phyloP scores from a whole-genome alignment of 2,329 filamentous ascomycete genomes.

The Cadophora malorum region DNA sequence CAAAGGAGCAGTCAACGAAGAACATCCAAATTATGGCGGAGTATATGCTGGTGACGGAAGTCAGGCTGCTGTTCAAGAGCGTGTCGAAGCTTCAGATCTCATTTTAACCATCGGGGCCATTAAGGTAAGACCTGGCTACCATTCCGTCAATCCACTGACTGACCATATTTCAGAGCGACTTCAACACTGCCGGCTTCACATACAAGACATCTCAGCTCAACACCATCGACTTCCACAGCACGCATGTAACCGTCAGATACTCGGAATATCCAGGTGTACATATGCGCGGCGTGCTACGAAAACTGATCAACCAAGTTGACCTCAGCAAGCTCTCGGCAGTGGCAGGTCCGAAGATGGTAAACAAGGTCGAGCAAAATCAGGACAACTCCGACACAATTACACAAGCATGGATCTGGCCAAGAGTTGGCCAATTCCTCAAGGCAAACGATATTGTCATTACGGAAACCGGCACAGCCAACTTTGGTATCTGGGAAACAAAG shows the following conservation, averaged over 20 bases:
- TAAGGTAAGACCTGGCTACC: slow-evolving; percentile 48
- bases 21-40: slow-evolving; percentile 76
- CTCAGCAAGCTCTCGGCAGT: slow-evolving; percentile 62
- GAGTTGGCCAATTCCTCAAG: slow-evolving; percentile 73
- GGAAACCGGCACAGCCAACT: slow-evolving; percentile 87
- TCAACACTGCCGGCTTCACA: slow-evolving; percentile 84
- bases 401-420: slow-evolving; percentile 80
- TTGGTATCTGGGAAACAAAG: slow-evolving; percentile 84
- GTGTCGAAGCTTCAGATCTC: slow-evolving; percentile 73
- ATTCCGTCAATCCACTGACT: slow-evolving; percentile 7
- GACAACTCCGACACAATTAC: slow-evolving; percentile 59
- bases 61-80: slow-evolving; percentile 65
- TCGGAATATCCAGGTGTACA: slow-evolving; percentile 79
- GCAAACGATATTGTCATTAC: slow-evolving; percentile 81
- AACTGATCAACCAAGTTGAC: slow-evolving; percentile 67
- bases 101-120: slow-evolving; percentile 73
- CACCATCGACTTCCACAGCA: slow-evolving; percentile 82
- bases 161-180: slow-evolving; percentile 64
- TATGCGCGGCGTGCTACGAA: slow-evolving; percentile 79
- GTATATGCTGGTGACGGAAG: slow-evolving; percentile 85
- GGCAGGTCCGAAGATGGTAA: slow-evolving; percentile 59
- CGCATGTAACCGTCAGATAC: slow-evolving; percentile 74
- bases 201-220: slow-evolving; percentile 78
- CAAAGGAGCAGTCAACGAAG: slow-evolving; percentile 83
- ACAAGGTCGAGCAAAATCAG: slow-evolving; percentile 53